Base-by-base conservation (phyloP, 2,329 filamentous ascomycete genomes). In the Bisporella sp. region DNA sequence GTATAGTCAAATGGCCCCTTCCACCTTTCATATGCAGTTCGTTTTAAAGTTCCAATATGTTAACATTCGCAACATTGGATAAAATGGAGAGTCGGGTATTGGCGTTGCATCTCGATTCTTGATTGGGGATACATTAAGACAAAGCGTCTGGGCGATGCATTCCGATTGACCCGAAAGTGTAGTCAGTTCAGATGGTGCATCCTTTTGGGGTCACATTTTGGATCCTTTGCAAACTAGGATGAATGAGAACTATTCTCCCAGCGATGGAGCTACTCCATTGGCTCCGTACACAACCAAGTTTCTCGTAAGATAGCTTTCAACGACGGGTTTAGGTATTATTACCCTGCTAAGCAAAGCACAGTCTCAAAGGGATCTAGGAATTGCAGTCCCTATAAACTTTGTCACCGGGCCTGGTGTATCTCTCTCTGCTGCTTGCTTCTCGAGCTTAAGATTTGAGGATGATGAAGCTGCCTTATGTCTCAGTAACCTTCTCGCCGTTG, bases 361-460 rank as follows among this genome's bases (percentile, higher is more conserved):
- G 81, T 79, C 79, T 42, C 77, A 84, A 64, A 70, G 82, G 64
- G 82, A 86, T 69, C 68, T 83, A 40, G 73, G 75, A 28, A 66
- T 78, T 8, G 70, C 73, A 49, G 70, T 85, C 5, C 82, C 82
- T 3, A 75, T 86, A 59, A 83, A 85, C 59, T 84, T 73, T 62
- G 74, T 82, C 39, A 80, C 77, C 4, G 66, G 69, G 12, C 77
- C 81, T 7, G 77, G 74, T 1, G 71, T 84, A 2, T 77, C 76
- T 7, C 59, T 85, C 37, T 73, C 70, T 2, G 71, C 76, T 31
- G 81, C 78, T 7, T 86, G 82, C 62, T 85, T 85, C 58, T 66
- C 70, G 6, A 58, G 72, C 49, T 68, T 71, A 5, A 66, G 71
- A n/a, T 85, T 78, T 62, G 74, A 79, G 55, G 70, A 75, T 58